These are phyloP conservation scores for Diaporthe helianthi DNA, from an alignment of 2,329 filamentous ascomycete genomes.

Conservation along the genomic window DNA sequence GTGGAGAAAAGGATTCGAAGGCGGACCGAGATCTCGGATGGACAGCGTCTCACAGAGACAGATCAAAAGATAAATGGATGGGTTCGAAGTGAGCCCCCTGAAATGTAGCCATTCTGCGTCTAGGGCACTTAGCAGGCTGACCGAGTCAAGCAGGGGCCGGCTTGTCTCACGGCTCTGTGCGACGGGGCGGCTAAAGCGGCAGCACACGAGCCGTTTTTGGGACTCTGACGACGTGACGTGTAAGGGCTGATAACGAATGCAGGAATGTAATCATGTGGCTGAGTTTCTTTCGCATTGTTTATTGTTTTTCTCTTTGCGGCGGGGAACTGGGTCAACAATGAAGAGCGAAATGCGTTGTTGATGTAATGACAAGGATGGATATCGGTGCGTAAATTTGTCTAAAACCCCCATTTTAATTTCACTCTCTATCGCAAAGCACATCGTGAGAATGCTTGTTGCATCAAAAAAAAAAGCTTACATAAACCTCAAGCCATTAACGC, in stretches of 20 bases:
- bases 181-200: too few relatives aligned
- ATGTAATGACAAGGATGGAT: not conserved
- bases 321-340: not conserved
- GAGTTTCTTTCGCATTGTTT: not conserved
- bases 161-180: not conserved
- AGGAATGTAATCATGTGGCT: not conserved
- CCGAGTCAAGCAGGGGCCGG: conserved; percentile 4
- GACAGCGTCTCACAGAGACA: too few relatives aligned
- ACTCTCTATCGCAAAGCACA: not conserved
- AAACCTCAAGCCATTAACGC: conserved; percentile 53
- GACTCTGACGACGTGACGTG: not conserved
- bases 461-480: too few relatives aligned
- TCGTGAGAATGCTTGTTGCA: not conserved
- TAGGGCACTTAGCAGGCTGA: too few relatives aligned
- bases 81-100: not conserved
- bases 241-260: not conserved
- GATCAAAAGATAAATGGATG: not conserved
- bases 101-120: not conserved
- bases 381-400: not conserved
- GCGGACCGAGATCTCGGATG: too few relatives aligned
- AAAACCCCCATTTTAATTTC: not conserved
- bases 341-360: not conserved
- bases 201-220: not conserved
- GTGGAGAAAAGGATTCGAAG: not conserved
- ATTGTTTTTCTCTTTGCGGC: not conserved